Evolutionary conservation across 2,329 filamentous ascomycete genomes (phyloP).

Genomic region (Fonsecaea pedrosoi): DNA sequence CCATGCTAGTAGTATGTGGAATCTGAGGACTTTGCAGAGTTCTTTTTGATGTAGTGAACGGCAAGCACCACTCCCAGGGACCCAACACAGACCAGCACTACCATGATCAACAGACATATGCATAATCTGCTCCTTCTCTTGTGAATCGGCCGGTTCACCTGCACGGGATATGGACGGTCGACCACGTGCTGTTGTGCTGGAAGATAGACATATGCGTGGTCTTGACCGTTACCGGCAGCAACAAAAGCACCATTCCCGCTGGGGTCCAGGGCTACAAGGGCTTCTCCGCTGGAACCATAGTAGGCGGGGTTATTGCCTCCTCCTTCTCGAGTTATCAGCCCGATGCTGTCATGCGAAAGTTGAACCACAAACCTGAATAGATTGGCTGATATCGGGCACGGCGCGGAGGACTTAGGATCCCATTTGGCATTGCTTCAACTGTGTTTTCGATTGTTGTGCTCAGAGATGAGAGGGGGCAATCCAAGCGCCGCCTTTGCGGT

Average conservation of each 20-base stretch:
- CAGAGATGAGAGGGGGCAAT: neutral
- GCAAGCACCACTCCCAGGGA: neutral
- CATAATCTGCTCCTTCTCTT: neutral
- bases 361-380: neutral
- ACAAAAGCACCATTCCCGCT: neutral
- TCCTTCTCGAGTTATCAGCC: neutral
- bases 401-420: neutral
- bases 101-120: neutral
- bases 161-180: neutral
- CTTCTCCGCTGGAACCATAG: neutral
- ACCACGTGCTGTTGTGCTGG: constrained; percentile 2
- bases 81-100: neutral
- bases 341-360: neutral
- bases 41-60: neutral
- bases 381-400: neutral
- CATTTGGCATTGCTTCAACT: constrained; percentile 2
- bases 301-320: neutral
- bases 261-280: neutral
- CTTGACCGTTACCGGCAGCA: neutral
- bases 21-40: neutral
- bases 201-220: neutral
- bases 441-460: neutral
- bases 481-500: neutral
- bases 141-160: neutral
- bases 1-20: neutral